Evolutionary conservation across 495 filamentous ascomycete genomes (phyloP).

Genomic region (Penicillium simplicissimum): DNA sequence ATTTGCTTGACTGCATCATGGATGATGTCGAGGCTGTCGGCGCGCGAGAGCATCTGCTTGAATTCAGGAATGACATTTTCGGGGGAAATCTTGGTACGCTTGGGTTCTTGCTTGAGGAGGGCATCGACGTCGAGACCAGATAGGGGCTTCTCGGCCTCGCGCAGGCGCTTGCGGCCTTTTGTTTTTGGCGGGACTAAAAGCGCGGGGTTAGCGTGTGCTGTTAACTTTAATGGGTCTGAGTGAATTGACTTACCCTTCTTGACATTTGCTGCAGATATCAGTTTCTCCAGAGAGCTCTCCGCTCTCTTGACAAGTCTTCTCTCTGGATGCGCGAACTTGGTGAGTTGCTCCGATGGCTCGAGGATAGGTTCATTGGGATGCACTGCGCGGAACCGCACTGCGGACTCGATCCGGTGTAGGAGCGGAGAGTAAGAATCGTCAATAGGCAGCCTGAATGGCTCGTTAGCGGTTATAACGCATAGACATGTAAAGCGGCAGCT

Average conservation of each 20-base stretch:
- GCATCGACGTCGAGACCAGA: conserved; percentile 87
- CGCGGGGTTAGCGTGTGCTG: neutral
- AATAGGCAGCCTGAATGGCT: conserved; percentile 55
- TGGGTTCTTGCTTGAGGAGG: conserved; percentile 62
- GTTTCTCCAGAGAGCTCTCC: conserved; percentile 54
- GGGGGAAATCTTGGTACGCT: conserved; percentile 64
- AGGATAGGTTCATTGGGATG: conserved; percentile 69
- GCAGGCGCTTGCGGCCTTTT: conserved; percentile 69
- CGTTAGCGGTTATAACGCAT: neutral
- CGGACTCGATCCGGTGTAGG: conserved; percentile 86
- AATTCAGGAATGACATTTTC: conserved; percentile 90
- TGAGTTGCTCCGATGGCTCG: conserved; percentile 64
- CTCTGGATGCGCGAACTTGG: conserved; percentile 74
- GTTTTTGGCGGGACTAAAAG: conserved; percentile 76
- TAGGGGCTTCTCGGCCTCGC: conserved; percentile 75
- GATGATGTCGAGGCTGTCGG: conserved; percentile 61
- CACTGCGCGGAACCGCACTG: conserved; percentile 77
- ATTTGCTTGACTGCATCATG: conserved; percentile 75
- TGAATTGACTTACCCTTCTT: conserved; percentile 68
- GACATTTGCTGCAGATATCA: conserved; percentile 72
- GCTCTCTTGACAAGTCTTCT: conserved; percentile 60
- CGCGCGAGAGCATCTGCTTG: conserved; percentile 71
- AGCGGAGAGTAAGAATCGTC: conserved; percentile 89
- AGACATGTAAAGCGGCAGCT: neutral
- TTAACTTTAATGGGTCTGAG: neutral